Evolutionary conservation across 306 rosid genomes (phyloP).

Genomic region (Ammopiptanthus mongolicus): DNA sequence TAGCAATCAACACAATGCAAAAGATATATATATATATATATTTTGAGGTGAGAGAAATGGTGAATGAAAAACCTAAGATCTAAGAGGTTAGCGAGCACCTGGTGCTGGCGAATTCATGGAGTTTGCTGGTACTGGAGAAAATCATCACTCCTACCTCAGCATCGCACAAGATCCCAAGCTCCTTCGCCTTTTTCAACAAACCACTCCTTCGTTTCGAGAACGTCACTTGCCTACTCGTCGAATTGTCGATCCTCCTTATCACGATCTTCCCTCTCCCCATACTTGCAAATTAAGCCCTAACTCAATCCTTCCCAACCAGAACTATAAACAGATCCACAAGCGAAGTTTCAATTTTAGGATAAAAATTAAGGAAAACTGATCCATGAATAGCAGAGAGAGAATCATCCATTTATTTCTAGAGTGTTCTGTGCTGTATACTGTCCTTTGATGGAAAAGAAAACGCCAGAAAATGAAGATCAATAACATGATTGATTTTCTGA

Average conservation of each 20-base stretch:
- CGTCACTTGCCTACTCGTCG: constrained; percentile 88
- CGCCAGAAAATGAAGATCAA: not conserved
- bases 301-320: not conserved
- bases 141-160: constrained; percentile 87
- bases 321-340: constrained; percentile 20
- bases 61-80: constrained; percentile 6
- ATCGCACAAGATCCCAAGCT: constrained; percentile 83
- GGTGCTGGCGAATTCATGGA: constrained; percentile 75
- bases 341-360: not conserved
- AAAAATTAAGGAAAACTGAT: not conserved
- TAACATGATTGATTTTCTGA: constrained; percentile 29
- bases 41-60: not conserved
- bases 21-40: not conserved
- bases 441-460: not conserved
- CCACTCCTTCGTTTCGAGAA: constrained; percentile 87
- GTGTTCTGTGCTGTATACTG: no score
- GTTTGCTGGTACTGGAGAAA: constrained; percentile 90
- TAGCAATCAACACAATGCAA: not conserved
- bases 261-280: constrained; percentile 99
- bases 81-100: constrained; percentile 35
- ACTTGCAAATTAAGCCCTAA: constrained; percentile 21
- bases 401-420: not conserved
- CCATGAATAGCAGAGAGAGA: not conserved
- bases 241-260: constrained; percentile 92
- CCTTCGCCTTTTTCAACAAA: constrained; percentile 87